Evolutionary conservation across 169 alveolate genomes (phyloP).

Genomic region (Plasmodium coatneyi): DNA sequence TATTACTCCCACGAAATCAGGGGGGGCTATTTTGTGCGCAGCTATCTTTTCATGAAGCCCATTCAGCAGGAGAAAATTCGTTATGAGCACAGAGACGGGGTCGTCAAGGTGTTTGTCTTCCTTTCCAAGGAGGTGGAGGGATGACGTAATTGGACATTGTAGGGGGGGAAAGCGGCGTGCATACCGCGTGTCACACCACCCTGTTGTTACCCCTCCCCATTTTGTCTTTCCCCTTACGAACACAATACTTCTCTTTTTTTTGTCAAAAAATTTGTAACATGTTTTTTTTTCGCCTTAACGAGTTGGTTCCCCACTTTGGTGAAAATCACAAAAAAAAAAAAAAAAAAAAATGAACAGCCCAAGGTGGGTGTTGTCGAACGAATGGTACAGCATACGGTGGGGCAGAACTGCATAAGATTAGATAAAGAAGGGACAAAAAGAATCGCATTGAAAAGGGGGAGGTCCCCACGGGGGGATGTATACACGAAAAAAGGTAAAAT

Average conservation of each 20-base stretch:
- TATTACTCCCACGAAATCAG: constrained; percentile 68
- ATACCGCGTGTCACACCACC: background rate
- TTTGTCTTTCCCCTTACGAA: background rate
- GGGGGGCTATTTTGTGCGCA: constrained; percentile 56
- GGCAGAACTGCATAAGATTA: background rate
- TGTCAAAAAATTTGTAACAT: background rate
- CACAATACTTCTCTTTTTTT: background rate
- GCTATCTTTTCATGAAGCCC: constrained; percentile 29
- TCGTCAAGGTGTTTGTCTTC: constrained; percentile 42
- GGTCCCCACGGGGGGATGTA: background rate
- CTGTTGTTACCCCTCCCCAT: background rate
- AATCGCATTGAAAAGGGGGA: background rate
- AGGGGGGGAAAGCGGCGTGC: background rate
- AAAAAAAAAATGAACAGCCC: background rate
- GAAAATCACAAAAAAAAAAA: background rate
- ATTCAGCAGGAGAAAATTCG: constrained; percentile 26
- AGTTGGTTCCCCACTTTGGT: background rate
- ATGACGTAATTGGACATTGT: background rate
- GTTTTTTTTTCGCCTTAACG: background rate
- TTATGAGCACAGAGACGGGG: constrained; percentile 61
- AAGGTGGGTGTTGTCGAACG: background rate
- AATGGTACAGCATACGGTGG: background rate
- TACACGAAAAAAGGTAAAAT: background rate
- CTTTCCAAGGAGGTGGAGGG: background rate
- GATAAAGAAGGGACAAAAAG: background rate